phyloP scores from a whole-genome alignment of 192 early-diverging fungal species.

The Mortierella claussenii region DNA sequence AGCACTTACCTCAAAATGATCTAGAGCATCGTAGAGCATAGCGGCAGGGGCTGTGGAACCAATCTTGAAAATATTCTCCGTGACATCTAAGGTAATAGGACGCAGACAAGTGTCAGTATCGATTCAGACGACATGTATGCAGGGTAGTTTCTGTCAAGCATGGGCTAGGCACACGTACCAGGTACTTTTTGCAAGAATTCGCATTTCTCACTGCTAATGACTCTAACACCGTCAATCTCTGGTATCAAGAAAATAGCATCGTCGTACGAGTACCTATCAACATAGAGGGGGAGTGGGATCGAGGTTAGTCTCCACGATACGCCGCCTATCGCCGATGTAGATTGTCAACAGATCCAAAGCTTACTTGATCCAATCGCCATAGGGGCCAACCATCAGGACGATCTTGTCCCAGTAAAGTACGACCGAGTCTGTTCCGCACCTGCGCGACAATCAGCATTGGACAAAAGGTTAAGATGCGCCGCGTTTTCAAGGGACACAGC shows the following conservation, averaged over 20 bases:
- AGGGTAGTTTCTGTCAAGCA: no score
- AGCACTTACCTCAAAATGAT: slow-evolving; percentile 66
- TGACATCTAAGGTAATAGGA: slow-evolving; percentile 60
- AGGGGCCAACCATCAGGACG: slow-evolving; percentile 92
- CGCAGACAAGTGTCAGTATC: no score
- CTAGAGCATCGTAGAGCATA: slow-evolving; percentile 87
- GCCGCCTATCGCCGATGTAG: not conserved
- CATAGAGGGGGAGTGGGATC: not conserved
- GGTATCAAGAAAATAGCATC: slow-evolving; percentile 84
- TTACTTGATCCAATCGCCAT: slow-evolving; percentile 88
- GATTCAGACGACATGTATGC: no score
- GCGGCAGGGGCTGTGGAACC: slow-evolving; percentile 95
- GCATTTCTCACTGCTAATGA: slow-evolving; percentile 85
- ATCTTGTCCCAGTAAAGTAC: slow-evolving; percentile 86
- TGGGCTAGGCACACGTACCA: no score
- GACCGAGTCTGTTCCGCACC: slow-evolving; percentile 97
- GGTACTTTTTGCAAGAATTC: slow-evolving; percentile 92
- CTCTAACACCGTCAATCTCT: slow-evolving; percentile 92
- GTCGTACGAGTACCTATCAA: slow-evolving; percentile 69
- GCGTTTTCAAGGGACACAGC: no score
- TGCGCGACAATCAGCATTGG: slow-evolving; percentile 16
- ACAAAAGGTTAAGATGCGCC: no score
- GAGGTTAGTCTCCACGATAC: not conserved
- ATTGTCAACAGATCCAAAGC: not conserved
- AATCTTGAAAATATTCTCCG: slow-evolving; percentile 90